Percentiles rank a stretch among this genome's conserved stretches.
phyloP scores from a whole-genome alignment of 345 rosid genomes.

The Erodium maritimum region DNA sequence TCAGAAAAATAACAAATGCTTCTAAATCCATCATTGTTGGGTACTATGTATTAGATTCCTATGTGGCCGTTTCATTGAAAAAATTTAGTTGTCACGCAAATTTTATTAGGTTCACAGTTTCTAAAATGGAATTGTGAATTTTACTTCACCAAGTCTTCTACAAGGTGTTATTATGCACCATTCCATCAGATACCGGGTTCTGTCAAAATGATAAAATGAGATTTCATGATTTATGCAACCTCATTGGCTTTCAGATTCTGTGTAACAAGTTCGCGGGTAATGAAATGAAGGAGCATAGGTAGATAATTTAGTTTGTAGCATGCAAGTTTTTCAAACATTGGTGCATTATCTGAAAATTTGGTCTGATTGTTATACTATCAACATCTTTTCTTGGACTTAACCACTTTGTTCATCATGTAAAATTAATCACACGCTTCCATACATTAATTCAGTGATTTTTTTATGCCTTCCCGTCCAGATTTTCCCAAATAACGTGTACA shows the following conservation, averaged over 20 bases:
- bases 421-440: background rate
- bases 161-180: background rate
- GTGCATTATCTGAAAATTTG: too few species aligned
- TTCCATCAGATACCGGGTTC: background rate
- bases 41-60: background rate
- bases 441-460: background rate
- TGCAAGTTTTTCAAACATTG: background rate
- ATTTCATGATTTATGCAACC: background rate
- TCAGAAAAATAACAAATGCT: background rate
- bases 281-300: background rate
- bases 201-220: background rate
- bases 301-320: background rate
- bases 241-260: background rate
- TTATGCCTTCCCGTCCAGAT: slow-evolving; percentile 36
- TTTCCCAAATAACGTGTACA: slow-evolving; percentile 62
- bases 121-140: background rate
- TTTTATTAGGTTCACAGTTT: background rate
- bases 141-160: background rate
- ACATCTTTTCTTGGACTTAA: background rate
- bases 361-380: background rate
- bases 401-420: background rate
- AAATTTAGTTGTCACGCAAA: background rate
- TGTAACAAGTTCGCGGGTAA: background rate
- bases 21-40: background rate
- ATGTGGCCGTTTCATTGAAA: background rate